These are phyloP conservation scores for Talaromyces stipitatus DNA, from an alignment of 495 filamentous ascomycete species.

Conservation along the genomic window DNA sequence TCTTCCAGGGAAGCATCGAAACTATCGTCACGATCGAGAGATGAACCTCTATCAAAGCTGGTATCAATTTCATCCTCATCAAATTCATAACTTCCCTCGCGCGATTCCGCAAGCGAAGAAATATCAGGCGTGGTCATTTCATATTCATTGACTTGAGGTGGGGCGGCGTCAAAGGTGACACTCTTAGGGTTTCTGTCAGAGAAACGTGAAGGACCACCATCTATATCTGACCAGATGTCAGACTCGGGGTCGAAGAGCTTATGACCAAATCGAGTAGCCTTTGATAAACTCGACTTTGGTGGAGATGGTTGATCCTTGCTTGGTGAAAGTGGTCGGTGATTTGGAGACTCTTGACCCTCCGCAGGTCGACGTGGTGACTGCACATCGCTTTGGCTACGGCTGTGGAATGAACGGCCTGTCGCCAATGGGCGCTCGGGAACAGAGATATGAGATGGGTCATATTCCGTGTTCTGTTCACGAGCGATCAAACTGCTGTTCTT, in stretches of 20 bases:
- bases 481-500: slow-evolving; percentile 96
- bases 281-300: slow-evolving; percentile 75
- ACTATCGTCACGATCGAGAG: slow-evolving; percentile 71
- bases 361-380: slow-evolving; percentile 31
- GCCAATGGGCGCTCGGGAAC: slow-evolving; percentile 73
- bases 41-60: slow-evolving; percentile 63
- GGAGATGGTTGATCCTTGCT: slow-evolving; percentile 72
- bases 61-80: slow-evolving; percentile 62
- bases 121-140: slow-evolving; percentile 94
- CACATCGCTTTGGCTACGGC: slow-evolving; percentile 57
- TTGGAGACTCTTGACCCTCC: slow-evolving; percentile 10
- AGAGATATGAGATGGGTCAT: slow-evolving; percentile 72
- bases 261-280: slow-evolving; percentile 57
- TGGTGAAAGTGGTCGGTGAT: slow-evolving; percentile 45
- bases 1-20: slow-evolving; percentile 93
- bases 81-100: slow-evolving; percentile 90
- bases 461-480: slow-evolving; percentile 79
- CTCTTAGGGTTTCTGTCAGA: slow-evolving; percentile 80
- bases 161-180: slow-evolving; percentile 90
- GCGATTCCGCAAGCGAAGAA: slow-evolving; percentile 79
- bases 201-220: slow-evolving; percentile 49
- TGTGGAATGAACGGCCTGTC: slow-evolving; percentile 45
- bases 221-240: slow-evolving; percentile 62
- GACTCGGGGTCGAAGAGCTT: slow-evolving; percentile 63
- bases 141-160: slow-evolving; percentile 92